Evolutionary conservation across 768 basidiomycete species (phyloP).

Genomic region (Naganishia antarctica): DNA sequence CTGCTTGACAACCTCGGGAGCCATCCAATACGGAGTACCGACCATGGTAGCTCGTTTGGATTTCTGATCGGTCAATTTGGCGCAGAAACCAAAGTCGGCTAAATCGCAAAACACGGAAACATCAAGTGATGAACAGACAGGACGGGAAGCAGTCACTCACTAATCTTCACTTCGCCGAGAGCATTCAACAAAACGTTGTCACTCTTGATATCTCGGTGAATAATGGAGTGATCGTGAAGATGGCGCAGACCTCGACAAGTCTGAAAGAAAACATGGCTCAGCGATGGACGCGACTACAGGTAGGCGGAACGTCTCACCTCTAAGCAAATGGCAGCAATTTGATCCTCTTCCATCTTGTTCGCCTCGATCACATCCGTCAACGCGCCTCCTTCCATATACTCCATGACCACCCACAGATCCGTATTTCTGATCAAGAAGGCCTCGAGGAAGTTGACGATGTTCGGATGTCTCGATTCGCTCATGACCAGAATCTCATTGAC

Average conservation of each 20-base stretch:
- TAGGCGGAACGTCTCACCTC: slow-evolving; percentile 60
- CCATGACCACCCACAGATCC: slow-evolving; percentile 99
- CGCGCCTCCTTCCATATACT: slow-evolving; percentile 90
- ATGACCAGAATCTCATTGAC: slow-evolving; percentile 98
- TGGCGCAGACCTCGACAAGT: slow-evolving; percentile 94
- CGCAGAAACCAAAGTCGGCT: slow-evolving; percentile 97
- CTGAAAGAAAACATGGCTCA: slow-evolving; percentile 49
- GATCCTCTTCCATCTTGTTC: slow-evolving; percentile 88
- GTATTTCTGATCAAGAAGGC: slow-evolving; percentile 80
- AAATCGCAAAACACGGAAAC: neutral
- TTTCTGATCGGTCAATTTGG: slow-evolving; percentile 91
- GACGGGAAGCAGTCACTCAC: slow-evolving; percentile 55
- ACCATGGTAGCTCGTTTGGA: slow-evolving; percentile 98
- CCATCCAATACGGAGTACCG: slow-evolving; percentile 99
- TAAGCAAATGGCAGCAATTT: slow-evolving; percentile 82
- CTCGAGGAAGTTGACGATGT: slow-evolving; percentile 92
- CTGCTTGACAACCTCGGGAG: slow-evolving; percentile 92
- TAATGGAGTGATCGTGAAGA: slow-evolving; percentile 86
- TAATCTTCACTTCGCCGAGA: slow-evolving; percentile 92
- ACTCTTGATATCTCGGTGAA: slow-evolving; percentile 95
- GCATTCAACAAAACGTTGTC: slow-evolving; percentile 93
- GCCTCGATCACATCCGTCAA: slow-evolving; percentile 97
- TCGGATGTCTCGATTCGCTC: slow-evolving; percentile 96
- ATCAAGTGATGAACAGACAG: neutral
- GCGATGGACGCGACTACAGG: neutral